phyloP scores from a whole-genome alignment of 2,329 filamentous ascomycete species.

The Cladosporium sp. region DNA sequence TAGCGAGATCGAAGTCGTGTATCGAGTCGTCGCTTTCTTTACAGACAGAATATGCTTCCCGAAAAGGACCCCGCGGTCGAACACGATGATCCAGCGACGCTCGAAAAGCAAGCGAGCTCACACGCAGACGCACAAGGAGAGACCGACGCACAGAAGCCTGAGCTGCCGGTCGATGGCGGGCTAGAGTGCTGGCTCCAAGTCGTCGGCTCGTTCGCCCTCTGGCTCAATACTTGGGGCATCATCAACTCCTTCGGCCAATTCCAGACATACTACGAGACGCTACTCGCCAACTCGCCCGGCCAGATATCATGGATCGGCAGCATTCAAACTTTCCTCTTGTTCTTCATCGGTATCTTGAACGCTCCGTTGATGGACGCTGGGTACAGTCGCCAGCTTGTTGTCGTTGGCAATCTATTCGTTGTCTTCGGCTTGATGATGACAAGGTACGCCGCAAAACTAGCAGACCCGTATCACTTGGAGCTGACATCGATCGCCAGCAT shows the following conservation, averaged over 20 bases:
- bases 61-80: too few species aligned
- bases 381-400: conserved; percentile 37
- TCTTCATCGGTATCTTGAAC: conserved; percentile 38
- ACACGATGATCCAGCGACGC: too few species aligned
- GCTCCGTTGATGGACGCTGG: conserved; percentile 44
- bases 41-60: too few species aligned
- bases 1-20: too few species aligned
- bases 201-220: conserved; percentile 39
- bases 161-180: conserved; percentile 32
- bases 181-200: conserved; percentile 44
- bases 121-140: too few species aligned
- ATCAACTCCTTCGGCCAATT: conserved; percentile 44
- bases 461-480: too few species aligned
- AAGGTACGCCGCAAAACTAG: too few species aligned
- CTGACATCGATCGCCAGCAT: conserved; percentile 28
- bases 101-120: too few species aligned
- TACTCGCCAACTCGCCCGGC: conserved; percentile 32
- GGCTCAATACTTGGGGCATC: conserved; percentile 42
- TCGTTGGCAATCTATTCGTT: conserved; percentile 36
- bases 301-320: conserved; percentile 44
- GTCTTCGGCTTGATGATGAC: conserved; percentile 44
- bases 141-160: too few species aligned
- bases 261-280: conserved; percentile 40
- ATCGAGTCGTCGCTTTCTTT: too few species aligned
- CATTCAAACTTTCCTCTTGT: conserved; percentile 40